Base-by-base conservation (phyloP, 805 yeast genomes). In the Cyberlindnera veronae region DNA sequence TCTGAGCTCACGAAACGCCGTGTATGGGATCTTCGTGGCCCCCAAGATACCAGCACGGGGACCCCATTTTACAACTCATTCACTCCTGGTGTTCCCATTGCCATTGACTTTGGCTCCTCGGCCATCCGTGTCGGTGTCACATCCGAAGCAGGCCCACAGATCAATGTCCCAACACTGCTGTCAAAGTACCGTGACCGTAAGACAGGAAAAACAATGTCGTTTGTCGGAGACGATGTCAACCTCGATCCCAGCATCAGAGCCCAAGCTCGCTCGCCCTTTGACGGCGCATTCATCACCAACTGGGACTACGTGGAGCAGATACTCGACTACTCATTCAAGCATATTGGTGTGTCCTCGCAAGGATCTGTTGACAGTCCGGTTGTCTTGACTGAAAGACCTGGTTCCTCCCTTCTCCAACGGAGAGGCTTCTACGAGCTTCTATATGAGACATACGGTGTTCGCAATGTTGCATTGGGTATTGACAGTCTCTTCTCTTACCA, bases 261-360 rank as follows among this genome's bases (percentile, higher is more conserved):
- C 14, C 81, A 81, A 39, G 74, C 86, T 24, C 80, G 77, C 53
- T 69, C 86, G 5, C 96, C 97, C 0, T 91, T 76, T 57, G 99
- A 93, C 60, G 96, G 95, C 0, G 76, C 86, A 5, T 66, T 88
- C 50, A 69, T 93, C 26, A 81, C 95, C 19, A 95, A 90, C 60
- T 95, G 98, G 98, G 98, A 93, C 42, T 76, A 81, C 42, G 74
- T 83, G 3, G 99, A 93, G 58, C 75, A 72, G 42, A 75, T 91
- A 38, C 58, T 93, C 36, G 98, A 91, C 61, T 93, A 89, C 57
- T 69, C 89, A 0, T 83, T 93, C 57, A 74, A 78, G 45, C 95
- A 87, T 59, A 55, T 91, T 34, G 84, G 91, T 4, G 93, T 88
- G 3, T 54, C 53, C 7, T 65, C 77, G 0, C 44, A 62, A 2